Base-by-base conservation (phyloP, 345 rosid genomes). In the Salix viminalis region DNA sequence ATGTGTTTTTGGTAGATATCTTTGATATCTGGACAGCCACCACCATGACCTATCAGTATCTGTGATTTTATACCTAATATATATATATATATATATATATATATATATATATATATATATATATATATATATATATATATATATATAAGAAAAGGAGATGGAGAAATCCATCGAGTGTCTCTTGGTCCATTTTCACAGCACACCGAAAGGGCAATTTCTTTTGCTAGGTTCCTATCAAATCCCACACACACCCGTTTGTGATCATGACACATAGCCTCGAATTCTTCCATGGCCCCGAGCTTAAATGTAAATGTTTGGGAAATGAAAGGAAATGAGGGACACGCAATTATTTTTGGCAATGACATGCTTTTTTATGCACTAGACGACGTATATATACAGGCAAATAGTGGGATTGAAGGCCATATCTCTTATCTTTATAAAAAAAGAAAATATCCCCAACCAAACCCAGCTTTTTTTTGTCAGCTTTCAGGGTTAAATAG, bases 341-440 rank as follows among this genome's bases (percentile, higher is more conserved):
- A 21, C 4, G 18, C 4, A 46, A 46, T 36, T 36, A 23, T 46
- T 30, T 52, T 80, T 52, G 67, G 82, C 28, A 65, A 46, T 56
- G 36, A 24, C 14, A 9, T 26, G 30, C 18, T 21, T 15, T 41
- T 39, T 41, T 32, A 30, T 48, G 41, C 65, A 56, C 61, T 66
- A 60, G 5, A 67, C 18, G 77, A 68, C 75, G 36, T 34, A 4
- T 34, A 34, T 34, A 34, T 34, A 34, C 36, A 16, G 46, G 69
- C 48, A 69, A 46, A 44, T 73, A 21, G 70, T 62, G 52, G 80
- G 70, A 10, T 19, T 26, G n/a, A 18, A 67, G 70, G 50, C 48
- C 70, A 52, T 42, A 67, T 39, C 48, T 42, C 4, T 67, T n/a
- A 9, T 5, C 36, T 34, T 34, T 34, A 34, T 34, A 4, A 34